Percentiles rank a stretch among this genome's conserved stretches.
phyloP scores from a whole-genome alignment of 176 grass and related monocot genomes.

The Phoenix dactylifera region DNA sequence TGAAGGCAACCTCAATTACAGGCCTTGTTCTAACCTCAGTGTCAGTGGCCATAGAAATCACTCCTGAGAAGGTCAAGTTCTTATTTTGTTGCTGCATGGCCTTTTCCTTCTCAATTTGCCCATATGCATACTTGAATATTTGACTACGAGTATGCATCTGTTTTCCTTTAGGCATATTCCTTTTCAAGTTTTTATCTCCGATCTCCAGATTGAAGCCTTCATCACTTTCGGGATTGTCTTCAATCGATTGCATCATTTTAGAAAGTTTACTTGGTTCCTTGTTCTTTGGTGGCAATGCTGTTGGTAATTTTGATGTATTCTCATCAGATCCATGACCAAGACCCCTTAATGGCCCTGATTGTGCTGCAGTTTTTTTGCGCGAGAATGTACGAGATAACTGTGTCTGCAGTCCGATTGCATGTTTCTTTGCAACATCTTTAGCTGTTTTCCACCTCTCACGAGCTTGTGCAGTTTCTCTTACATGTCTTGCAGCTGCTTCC shows the following conservation, averaged over 20 bases:
- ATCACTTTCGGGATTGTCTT: conserved; percentile 48
- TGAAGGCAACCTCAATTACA: conserved; percentile 72
- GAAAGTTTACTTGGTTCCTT: conserved; percentile 42
- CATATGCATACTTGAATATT: conserved; percentile 91
- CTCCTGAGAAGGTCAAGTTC: conserved; percentile 73
- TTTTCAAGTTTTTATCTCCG: conserved; percentile 67
- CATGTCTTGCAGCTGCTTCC: conserved; percentile 65
- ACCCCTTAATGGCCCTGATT: conserved; percentile 29
- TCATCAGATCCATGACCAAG: conserved; percentile 14
- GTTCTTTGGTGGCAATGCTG: conserved; percentile 20
- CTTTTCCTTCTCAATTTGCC: conserved; percentile 90
- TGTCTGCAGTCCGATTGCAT: conserved; percentile 47
- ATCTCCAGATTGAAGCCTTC: conserved; percentile 66
- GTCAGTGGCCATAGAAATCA: conserved; percentile 84
- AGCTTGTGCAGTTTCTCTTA: conserved; percentile 51
- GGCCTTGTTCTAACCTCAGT: conserved; percentile 50
- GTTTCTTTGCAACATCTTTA: conserved; percentile 82
- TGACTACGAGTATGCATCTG: conserved; percentile 78
- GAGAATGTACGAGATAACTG: conserved; percentile 78
- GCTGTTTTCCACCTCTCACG: conserved; percentile 80
- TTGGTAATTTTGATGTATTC: conserved; percentile 17
- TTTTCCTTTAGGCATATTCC: conserved; percentile 52
- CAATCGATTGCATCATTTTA: conserved; percentile 55
- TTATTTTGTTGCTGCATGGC: conserved; percentile 61
- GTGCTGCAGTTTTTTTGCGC: conserved; percentile 41